A percentile compares a stretch with the other conserved stretches of the same genome.
phyloP scores from a whole-genome alignment of 352 stramenopile species.

The Phytophthora sojae region DNA sequence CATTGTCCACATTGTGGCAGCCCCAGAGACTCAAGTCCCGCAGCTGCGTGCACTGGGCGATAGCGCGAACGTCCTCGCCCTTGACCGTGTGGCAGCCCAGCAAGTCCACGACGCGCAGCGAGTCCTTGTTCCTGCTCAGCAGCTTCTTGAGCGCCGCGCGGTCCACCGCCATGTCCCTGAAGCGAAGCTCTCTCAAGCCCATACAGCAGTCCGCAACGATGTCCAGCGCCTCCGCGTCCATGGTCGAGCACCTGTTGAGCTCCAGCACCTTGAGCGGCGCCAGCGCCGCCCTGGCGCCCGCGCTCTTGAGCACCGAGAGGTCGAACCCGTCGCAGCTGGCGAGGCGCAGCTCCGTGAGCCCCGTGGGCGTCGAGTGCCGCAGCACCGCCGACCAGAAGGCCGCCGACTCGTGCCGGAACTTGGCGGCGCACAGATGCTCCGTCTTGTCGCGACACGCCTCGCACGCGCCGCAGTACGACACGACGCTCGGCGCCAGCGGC shows the following conservation, averaged over 20 bases:
- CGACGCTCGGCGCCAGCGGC: constrained; percentile 46
- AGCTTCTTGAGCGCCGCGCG: constrained; percentile 54
- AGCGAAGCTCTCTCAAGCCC: constrained; percentile 62
- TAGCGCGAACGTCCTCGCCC: constrained; percentile 52
- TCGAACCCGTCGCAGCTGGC: constrained; percentile 63
- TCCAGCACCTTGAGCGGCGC: constrained; percentile 60
- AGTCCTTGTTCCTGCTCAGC: constrained; percentile 49
- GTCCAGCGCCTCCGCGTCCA: constrained; percentile 55
- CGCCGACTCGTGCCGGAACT: constrained; percentile 37
- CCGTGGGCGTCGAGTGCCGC: constrained; percentile 34
- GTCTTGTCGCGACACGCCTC: constrained; percentile 53
- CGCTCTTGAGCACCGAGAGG: constrained; percentile 39
- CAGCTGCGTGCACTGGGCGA: constrained; percentile 57
- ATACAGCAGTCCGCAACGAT: constrained; percentile 53
- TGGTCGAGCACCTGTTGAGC: constrained; percentile 58
- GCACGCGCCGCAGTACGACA: constrained; percentile 74
- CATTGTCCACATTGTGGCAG: constrained; percentile 85
- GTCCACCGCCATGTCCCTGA: constrained; percentile 81
- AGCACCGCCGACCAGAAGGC: constrained; percentile 75
- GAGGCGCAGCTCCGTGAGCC: constrained; percentile 62
- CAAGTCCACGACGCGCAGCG: constrained; percentile 75
- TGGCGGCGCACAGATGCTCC: constrained; percentile 63
- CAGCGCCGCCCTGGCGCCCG: constrained; percentile 39
- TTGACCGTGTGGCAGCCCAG: constrained; percentile 80
- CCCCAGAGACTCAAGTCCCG: constrained; percentile 73